Percentiles rank a stretch among this genome's conserved stretches.
phyloP scores from a whole-genome alignment of 768 basidiomycete genomes.

The Xanthoconium purpureum region DNA sequence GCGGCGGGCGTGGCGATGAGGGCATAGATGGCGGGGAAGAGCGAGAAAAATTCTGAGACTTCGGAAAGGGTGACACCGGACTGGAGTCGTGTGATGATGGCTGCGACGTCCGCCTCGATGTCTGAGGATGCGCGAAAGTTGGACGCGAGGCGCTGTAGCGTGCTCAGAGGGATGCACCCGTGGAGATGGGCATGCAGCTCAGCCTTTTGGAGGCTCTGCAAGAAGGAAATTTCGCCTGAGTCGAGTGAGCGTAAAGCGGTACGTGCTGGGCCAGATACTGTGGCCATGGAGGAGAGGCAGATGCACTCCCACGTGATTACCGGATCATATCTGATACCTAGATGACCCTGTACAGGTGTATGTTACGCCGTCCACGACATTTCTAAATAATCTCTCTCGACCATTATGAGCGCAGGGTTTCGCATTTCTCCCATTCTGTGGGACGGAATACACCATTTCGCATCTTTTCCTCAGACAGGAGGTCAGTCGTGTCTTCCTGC shows the following conservation, averaged over 20 bases:
- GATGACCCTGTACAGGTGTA: too few species aligned
- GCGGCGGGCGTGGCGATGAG: slow-evolving; percentile 61
- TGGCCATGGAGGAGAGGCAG: not conserved
- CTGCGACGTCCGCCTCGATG: slow-evolving; percentile 37
- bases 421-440: slow-evolving; percentile 76
- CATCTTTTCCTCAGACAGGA: slow-evolving; percentile 90
- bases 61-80: slow-evolving; percentile 43
- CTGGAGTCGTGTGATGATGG: slow-evolving; percentile 42
- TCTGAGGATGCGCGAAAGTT: slow-evolving; percentile 31
- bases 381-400: not conserved
- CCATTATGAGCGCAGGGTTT: slow-evolving; percentile 45
- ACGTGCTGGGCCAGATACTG: slow-evolving; percentile 35
- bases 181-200: slow-evolving; percentile 87
- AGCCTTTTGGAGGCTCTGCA: slow-evolving; percentile 68
- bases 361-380: not conserved
- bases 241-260: slow-evolving; percentile 54
- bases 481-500: slow-evolving; percentile 43
- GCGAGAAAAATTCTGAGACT: slow-evolving; percentile 67
- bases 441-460: slow-evolving; percentile 90
- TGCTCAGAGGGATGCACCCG: slow-evolving; percentile 70
- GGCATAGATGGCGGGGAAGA: slow-evolving; percentile 79
- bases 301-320: slow-evolving; percentile 12
- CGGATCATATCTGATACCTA: too few species aligned
- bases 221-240: slow-evolving; percentile 51
- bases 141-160: slow-evolving; percentile 60